A percentile compares a stretch with the other conserved stretches of the same genome.
Conservation (phyloP, 306 rosid genomes). For the Sicyos baderoa region DNA sequence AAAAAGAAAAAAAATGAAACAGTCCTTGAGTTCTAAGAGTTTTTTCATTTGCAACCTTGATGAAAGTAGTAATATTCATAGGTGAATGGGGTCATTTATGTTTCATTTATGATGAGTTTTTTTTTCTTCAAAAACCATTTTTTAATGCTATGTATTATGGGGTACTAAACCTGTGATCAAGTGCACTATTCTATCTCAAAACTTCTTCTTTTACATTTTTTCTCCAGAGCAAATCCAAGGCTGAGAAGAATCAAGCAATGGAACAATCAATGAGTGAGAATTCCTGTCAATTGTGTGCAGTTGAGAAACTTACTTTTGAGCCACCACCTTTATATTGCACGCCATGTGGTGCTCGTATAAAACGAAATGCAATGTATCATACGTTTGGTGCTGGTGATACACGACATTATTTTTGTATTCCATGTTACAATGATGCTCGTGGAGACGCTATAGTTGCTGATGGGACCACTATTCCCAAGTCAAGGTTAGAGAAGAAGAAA, state of each 20-base stretch:
- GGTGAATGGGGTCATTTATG: not conserved
- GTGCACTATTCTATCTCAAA: not conserved
- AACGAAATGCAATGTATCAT: conserved; percentile 84
- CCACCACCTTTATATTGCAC: conserved; percentile 94
- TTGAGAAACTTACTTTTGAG: conserved; percentile 92
- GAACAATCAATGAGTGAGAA: conserved; percentile 96
- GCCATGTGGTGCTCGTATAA: conserved; percentile 87
- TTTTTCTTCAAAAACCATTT: not conserved
- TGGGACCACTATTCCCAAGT: conserved; percentile 68
- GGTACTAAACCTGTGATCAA: not conserved
- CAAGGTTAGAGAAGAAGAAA: conserved; percentile 84
- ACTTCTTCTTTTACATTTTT: conserved; percentile 7
- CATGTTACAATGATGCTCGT: conserved; percentile 91
- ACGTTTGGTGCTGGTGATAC: conserved; percentile 90
- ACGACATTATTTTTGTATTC: conserved; percentile 83
- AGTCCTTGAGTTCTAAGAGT: not conserved
- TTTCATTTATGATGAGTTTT: not conserved
- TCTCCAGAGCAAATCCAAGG: conserved; percentile 89
- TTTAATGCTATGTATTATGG: not conserved
- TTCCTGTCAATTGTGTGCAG: conserved; percentile 96
- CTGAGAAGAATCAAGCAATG: conserved; percentile 94
- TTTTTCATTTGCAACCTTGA: conserved; percentile 1
- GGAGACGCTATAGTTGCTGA: conserved; percentile 75
- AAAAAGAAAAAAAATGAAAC: no score
- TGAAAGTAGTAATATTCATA: not conserved